phyloP scores from a whole-genome alignment of 352 stramenopile species.

The Phytophthora pseudosyringae region DNA sequence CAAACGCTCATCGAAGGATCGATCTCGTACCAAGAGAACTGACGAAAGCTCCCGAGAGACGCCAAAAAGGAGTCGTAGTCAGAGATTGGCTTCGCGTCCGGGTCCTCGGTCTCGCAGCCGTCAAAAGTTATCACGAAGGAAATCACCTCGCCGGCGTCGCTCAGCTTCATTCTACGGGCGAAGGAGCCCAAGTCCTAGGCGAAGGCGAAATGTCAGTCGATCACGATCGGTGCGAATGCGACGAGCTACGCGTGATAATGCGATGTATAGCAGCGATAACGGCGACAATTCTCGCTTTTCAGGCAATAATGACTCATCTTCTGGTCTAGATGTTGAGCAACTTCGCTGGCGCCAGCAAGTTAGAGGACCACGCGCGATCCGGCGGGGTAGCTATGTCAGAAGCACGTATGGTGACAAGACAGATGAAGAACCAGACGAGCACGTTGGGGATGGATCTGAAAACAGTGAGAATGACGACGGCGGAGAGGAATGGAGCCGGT shows the following conservation, averaged over 20 bases:
- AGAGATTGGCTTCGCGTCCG: conserved; percentile 7
- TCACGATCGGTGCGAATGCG: conserved; percentile 9
- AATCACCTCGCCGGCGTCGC: conserved; percentile 8
- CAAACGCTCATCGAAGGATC: conserved; percentile 3
- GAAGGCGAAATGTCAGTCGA: conserved; percentile 17
- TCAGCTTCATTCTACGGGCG: conserved; percentile 11
- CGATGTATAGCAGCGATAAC: conserved; percentile 6
- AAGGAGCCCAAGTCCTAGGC: conserved; percentile 10
- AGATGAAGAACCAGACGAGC: conserved; percentile 11
- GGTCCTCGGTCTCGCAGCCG: conserved; percentile 11
- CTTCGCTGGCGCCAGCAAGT: conserved; percentile 41
- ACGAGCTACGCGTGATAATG: conserved; percentile 4
- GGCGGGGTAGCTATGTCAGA: not conserved
- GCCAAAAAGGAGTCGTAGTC: conserved; percentile 3
- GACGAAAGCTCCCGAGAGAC: conserved; percentile 4
- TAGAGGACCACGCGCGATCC: conserved; percentile 14
- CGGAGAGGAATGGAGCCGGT: conserved; percentile 38
- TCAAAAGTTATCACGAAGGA: conserved; percentile 2
- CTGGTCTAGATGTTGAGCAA: conserved; percentile 51
- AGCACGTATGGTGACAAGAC: conserved; percentile 6
- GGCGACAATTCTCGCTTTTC: conserved; percentile 3
- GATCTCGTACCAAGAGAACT: not conserved
- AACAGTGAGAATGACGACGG: conserved; percentile 27
- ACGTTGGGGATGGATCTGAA: conserved; percentile 1
- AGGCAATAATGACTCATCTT: conserved; percentile 36